These are phyloP conservation scores for Botrytis galanthina DNA, from an alignment of 2,329 filamentous ascomycete genomes.

Conservation along the genomic window DNA sequence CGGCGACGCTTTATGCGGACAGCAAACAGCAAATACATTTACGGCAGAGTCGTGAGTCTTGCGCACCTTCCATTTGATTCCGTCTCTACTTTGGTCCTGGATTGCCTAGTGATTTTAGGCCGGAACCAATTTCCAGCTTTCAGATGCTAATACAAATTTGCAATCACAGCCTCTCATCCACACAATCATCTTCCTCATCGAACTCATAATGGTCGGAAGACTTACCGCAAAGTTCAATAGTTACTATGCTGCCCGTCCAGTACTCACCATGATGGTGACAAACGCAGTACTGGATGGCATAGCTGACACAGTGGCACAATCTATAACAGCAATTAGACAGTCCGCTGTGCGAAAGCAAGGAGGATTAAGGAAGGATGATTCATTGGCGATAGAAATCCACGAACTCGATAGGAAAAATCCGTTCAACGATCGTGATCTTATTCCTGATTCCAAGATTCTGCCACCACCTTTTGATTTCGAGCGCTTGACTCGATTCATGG, in stretches of 20 bases:
- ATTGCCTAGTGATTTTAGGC: background rate
- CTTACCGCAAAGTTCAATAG: slow-evolving; percentile 85
- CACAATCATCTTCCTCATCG: slow-evolving; percentile 77
- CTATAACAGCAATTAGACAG: slow-evolving; percentile 78
- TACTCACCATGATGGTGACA: slow-evolving; percentile 98
- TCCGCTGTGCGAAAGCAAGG: slow-evolving; percentile 62
- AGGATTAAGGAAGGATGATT: slow-evolving; percentile 59
- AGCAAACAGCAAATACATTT: slow-evolving; percentile 71
- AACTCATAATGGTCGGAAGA: slow-evolving; percentile 82
- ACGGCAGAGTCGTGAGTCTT: slow-evolving; percentile 67
- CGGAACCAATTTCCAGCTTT: background rate
- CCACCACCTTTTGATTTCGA: slow-evolving; percentile 95
- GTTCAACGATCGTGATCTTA: slow-evolving; percentile 61
- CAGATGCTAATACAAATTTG: slow-evolving; percentile 19
- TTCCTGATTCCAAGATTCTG: slow-evolving; percentile 59
- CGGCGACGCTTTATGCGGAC: slow-evolving; percentile 61
- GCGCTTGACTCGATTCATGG: slow-evolving; percentile 90
- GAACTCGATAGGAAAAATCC: slow-evolving; percentile 82
- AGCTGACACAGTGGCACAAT: slow-evolving; percentile 93
- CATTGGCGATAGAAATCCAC: slow-evolving; percentile 81
- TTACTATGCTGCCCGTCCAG: slow-evolving; percentile 92
- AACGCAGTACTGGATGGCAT: slow-evolving; percentile 94
- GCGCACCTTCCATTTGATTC: slow-evolving; percentile 2
- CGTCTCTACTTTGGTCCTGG: background rate
- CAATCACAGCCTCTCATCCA: slow-evolving; percentile 76